phyloP scores from a whole-genome alignment of 2,329 filamentous ascomycete species.

The Pyrenochaeta sp. region DNA sequence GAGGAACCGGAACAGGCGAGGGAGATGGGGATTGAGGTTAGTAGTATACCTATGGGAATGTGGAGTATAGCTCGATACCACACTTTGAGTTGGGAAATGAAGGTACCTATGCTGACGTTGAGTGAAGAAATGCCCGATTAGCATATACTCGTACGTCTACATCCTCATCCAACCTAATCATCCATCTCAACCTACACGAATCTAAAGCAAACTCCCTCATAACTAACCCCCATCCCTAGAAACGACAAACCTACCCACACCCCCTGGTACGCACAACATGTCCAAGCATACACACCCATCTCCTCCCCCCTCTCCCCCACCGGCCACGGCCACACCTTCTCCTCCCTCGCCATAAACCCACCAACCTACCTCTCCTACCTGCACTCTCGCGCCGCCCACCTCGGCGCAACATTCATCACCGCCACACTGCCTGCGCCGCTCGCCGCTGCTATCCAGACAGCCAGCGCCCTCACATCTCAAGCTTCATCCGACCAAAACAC shows the following conservation, averaged over 20 bases:
- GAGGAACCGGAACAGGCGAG: constrained; percentile 30
- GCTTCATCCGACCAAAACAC: too few relatives aligned
- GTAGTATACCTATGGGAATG: constrained; percentile 1
- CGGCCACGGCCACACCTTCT: constrained; percentile 33
- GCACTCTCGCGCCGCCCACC: constrained; percentile 27
- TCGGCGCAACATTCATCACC: background rate
- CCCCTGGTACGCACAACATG: constrained; percentile 50
- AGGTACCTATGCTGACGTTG: background rate
- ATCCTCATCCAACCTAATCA: background rate
- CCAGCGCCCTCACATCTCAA: too few relatives aligned
- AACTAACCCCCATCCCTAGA: background rate
- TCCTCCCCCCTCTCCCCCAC: constrained; percentile 1
- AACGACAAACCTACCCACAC: background rate
- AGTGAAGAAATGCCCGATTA: constrained; percentile 3
- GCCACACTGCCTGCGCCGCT: background rate
- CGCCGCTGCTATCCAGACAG: too few relatives aligned
- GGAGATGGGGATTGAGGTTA: constrained; percentile 27
- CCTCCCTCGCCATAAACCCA: constrained; percentile 49
- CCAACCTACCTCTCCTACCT: constrained; percentile 49
- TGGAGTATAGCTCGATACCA: too few relatives aligned
- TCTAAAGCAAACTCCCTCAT: background rate
- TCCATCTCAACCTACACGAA: too few relatives aligned
- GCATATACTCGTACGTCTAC: constrained; percentile 4
- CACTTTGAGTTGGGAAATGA: too few relatives aligned
- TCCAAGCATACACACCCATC: constrained; percentile 40